Base-by-base conservation (phyloP, 768 basidiomycete species). In the Daedaleopsis sinensis region DNA sequence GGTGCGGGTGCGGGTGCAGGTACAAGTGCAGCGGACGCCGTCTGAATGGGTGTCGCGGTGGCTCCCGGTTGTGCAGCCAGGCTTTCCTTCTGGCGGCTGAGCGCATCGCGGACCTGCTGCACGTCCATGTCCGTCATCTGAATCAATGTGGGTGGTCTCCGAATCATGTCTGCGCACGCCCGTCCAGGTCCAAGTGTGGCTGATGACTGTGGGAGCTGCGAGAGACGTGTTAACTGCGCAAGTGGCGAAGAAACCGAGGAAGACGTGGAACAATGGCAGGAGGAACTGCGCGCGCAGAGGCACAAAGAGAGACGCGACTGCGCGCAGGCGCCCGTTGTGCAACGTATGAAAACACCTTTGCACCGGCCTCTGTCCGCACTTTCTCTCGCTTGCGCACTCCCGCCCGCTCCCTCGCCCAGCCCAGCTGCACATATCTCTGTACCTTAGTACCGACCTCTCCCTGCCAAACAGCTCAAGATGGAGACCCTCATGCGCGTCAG, bases 91-190 rank as follows among this genome's bases (percentile, higher is more conserved):
- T 68, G 70, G 42, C 66, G 68, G 42, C 84, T 67, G 19, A 82
- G 77, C 68, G 87, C 73, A 52, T 87, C 84, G 44, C 90, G 85
- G 44, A 93, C 78, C 63, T 91, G 90, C 76, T 93, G 88, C 32
- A 94, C 87, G 71, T 93, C 92, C 21, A 79, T 72, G 72, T 93
- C 91, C 62, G 79, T 84, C 84, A 94, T 85, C 32, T 82, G 83
- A 64, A 94, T 89, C 57, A 89, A 80, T 1, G 91, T 91, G 6
- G 92, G 91, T 21, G 82, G 80, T 52, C 91, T 81, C 52, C 92
- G 85, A 70, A 94, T 90, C 92, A 94, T 80, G n/a, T 43, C 54
- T 23, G 56, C 37, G 50, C n/a, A 46, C 86, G 48, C 50, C 23
- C 49, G 43, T 49, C n/a, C 11, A 47, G 18, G 46, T n/a, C 44